Conservation (phyloP, 352 stramenopile genomes). For the Elongisporangium anandrum region DNA sequence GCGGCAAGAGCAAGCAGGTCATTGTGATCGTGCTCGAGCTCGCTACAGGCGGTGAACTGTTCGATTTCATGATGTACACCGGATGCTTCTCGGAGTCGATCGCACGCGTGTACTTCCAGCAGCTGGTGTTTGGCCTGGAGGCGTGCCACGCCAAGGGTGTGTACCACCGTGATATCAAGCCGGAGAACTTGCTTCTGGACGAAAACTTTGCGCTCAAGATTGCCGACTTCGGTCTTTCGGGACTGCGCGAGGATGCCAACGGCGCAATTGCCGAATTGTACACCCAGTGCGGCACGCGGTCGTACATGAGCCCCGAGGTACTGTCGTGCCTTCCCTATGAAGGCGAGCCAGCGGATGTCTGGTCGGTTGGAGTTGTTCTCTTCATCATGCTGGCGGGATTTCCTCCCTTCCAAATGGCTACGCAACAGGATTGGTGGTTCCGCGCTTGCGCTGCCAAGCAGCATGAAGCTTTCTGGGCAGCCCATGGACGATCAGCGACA, state of each 20-base stretch:
- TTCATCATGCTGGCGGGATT: constrained; percentile 94
- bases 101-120: constrained; percentile 85
- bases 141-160: constrained; percentile 79
- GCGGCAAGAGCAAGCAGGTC: constrained; percentile 64
- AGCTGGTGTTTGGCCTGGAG: constrained; percentile 78
- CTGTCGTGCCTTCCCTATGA: constrained; percentile 81
- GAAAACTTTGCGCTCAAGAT: constrained; percentile 88
- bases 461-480: constrained; percentile 79
- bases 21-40: constrained; percentile 90
- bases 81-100: constrained; percentile 85
- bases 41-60: constrained; percentile 82
- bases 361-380: constrained; percentile 89
- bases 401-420: constrained; percentile 89
- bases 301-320: constrained; percentile 94
- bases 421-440: constrained; percentile 90
- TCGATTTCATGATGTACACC: constrained; percentile 94
- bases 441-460: constrained; percentile 62
- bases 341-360: constrained; percentile 86
- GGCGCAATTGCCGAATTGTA: constrained; percentile 61
- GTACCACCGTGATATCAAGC: constrained; percentile 93
- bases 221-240: constrained; percentile 95
- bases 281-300: constrained; percentile 88
- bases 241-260: constrained; percentile 64
- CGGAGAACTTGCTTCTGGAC: constrained; percentile 91
- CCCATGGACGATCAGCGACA: constrained; percentile 58